Conservation (phyloP, 2,329 filamentous ascomycete genomes). For the Penicillium corylophilum region DNA sequence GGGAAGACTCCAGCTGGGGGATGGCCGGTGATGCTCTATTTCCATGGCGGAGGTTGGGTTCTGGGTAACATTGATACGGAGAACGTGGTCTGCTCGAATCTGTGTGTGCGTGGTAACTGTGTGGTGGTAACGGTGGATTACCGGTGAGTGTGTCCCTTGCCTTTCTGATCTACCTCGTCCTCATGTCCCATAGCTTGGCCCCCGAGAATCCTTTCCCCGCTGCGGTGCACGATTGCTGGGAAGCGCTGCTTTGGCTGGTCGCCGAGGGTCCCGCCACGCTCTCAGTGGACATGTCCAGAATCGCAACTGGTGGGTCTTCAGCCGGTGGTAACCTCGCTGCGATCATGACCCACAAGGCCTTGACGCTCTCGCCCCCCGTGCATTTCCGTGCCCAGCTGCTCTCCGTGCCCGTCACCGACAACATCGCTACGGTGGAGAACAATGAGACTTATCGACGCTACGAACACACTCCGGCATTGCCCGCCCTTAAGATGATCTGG, state of each 20-base stretch:
- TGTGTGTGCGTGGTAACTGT: conserved; percentile 51
- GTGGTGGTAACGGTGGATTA: conserved; percentile 60
- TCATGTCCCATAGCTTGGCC: conserved; percentile 45
- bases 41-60: conserved; percentile 61
- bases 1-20: conserved; percentile 46
- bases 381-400: conserved; percentile 53
- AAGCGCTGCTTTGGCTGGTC: conserved; percentile 53
- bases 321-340: conserved; percentile 55
- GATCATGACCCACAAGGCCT: conserved; percentile 54
- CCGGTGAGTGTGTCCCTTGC: conserved; percentile 37
- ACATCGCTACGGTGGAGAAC: conserved; percentile 50
- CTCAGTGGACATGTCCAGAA: conserved; percentile 44
- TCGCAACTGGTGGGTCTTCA: conserved; percentile 53
- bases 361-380: conserved; percentile 38
- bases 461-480: conserved; percentile 53
- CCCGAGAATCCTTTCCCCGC: conserved; percentile 59
- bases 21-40: conserved; percentile 59
- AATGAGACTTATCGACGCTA: conserved; percentile 53
- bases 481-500: conserved; percentile 61
- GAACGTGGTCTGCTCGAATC: conserved; percentile 56
- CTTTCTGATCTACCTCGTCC: neutral
- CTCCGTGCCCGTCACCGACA: conserved; percentile 59
- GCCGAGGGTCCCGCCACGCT: conserved; percentile 37
- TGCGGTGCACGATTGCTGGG: conserved; percentile 59
- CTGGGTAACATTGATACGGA: conserved; percentile 59